Evolutionary conservation across 1,284 basidiomycete species (phyloP), one percentile per base, ranked within the genome.

Genomic region (Tilletia caries): DNA sequence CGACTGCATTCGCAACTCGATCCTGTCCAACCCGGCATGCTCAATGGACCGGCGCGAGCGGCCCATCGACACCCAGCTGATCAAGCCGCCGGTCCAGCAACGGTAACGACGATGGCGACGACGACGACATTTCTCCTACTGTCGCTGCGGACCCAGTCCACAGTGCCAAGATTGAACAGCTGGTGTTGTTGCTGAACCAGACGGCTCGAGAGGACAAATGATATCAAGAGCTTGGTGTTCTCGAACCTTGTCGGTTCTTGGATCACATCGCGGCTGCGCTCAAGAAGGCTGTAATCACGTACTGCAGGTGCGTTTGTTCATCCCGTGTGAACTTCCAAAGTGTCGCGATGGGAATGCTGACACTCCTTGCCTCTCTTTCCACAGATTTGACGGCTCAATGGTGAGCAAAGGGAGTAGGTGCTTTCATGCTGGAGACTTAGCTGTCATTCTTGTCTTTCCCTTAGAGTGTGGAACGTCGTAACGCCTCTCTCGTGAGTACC

Each of bases 41-140:
- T 92, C 92, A 0, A 91, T 93, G 90, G 92, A 93, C 83, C 91
- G 92, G 33, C 89, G 91, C 15, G 80, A 85, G 2, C 85, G 94
- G 60, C 84, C 86, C 6, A 79, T 87, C 71, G 83, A 84, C 10
- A 48, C 44, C 18, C 50, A 13, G 32, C 84, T 94, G n/a, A 85
- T 91, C 54, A 89, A 90, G 64, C 88, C 91, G 2, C 87, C 88
- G 29, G 88, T 89, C 2, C 84, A 87, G 37, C 82, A 85, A 6
- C 83, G 85, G 6, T 8, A 70, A 72, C 5, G 73, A 79, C 85
- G 29, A 34, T 20, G 72, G 78, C 85, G 32, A 62, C 18, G 58
- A 20, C 20, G 85, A 27, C 79, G 86, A 13, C n/a, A n/a, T n/a
- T 33, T 15, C 58, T 34, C 8, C 20, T 8, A 33, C 29, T 33